Conservation (phyloP, 768 basidiomycete genomes). For the Suillus sp. region DNA sequence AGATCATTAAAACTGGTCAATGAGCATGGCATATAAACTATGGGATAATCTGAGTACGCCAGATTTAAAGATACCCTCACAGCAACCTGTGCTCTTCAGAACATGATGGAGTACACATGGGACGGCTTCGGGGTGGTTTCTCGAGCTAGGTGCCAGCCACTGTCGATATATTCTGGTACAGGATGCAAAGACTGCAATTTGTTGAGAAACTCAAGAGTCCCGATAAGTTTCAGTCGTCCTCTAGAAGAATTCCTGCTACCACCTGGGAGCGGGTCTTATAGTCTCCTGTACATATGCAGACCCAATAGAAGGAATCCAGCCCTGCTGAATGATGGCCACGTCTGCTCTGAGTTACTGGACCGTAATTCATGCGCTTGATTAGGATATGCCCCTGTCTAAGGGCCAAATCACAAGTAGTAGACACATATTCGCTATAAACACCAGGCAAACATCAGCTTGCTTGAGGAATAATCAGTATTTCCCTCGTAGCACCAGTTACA, state of each 20-base stretch:
- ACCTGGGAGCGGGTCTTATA: neutral
- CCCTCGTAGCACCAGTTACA: neutral
- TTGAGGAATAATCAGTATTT: neutral
- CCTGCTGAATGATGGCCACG: neutral
- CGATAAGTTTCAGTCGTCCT: constrained; percentile 35
- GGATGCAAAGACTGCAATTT: constrained; percentile 51
- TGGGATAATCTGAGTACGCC: constrained; percentile 59
- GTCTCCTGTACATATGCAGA: neutral
- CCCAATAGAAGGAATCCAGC: neutral
- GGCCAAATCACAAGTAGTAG: neutral
- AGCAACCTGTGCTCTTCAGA: constrained; percentile 45
- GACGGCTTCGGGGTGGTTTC: constrained; percentile 60
- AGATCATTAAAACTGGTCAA: neutral
- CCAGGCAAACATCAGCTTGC: neutral
- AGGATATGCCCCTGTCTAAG: neutral
- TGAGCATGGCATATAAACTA: constrained; percentile 37
- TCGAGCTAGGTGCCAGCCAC: constrained; percentile 62
- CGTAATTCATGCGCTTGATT: neutral
- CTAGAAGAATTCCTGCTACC: neutral
- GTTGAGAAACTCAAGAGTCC: constrained; percentile 44
- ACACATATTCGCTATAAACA: neutral
- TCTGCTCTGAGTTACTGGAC: neutral
- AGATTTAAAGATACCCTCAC: constrained; percentile 64
- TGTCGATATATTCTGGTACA: constrained; percentile 29
- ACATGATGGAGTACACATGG: constrained; percentile 55